Evolutionary conservation across 1,284 basidiomycete species (phyloP).

Genomic region (Ceraceosorus guamensis): DNA sequence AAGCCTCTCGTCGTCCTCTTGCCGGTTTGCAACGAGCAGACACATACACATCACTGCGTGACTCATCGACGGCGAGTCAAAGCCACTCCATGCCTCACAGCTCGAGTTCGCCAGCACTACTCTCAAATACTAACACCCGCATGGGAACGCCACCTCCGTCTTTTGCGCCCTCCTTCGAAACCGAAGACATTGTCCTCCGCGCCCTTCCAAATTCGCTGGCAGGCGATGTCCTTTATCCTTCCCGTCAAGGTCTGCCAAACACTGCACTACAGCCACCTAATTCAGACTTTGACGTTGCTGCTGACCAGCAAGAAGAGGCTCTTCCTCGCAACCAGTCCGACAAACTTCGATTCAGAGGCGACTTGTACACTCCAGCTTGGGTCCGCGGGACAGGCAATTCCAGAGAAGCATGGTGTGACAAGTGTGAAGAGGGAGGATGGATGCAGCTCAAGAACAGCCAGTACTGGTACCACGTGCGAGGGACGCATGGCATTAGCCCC

Average conservation of each 20-base stretch:
- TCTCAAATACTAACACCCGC: too few relatives aligned
- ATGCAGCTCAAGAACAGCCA: conserved; percentile 34
- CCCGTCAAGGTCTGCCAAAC: background rate
- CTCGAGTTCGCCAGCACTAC: too few relatives aligned
- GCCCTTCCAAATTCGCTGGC: background rate
- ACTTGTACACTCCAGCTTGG: conserved; percentile 34
- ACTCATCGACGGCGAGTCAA: too few relatives aligned
- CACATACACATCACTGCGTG: too few relatives aligned
- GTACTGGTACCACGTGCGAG: conserved; percentile 37
- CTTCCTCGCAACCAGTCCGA: conserved; percentile 26
- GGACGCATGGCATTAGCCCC: conserved; percentile 33
- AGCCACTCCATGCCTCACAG: too few relatives aligned
- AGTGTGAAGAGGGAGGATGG: conserved; percentile 33
- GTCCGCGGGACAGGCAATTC: conserved; percentile 29
- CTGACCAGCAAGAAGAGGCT: conserved; percentile 17
- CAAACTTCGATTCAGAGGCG: conserved; percentile 31
- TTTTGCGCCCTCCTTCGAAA: background rate
- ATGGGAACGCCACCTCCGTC: background rate
- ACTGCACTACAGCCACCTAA: background rate
- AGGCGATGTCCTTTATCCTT: background rate
- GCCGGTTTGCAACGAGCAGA: too few relatives aligned
- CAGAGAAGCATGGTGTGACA: conserved; percentile 34
- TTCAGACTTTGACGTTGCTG: background rate
- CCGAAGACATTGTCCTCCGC: background rate
- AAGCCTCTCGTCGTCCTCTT: too few relatives aligned